phyloP scores from a whole-genome alignment of 2,329 filamentous ascomycete species.

The Cercospora sp. region DNA sequence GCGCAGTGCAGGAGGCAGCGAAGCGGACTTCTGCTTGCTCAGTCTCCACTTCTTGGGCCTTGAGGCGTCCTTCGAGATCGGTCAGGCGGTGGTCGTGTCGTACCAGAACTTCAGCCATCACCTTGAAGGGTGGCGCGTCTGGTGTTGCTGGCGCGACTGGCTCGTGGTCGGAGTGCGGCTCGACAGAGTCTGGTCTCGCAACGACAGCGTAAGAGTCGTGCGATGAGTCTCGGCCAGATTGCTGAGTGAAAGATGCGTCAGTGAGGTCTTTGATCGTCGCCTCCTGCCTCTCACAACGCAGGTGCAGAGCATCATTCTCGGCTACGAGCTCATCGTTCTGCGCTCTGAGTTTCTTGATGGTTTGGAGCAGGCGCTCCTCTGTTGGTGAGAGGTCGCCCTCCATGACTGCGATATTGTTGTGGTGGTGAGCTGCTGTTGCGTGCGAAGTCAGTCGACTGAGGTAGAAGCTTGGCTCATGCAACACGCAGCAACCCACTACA shows the following conservation, averaged over 20 bases:
- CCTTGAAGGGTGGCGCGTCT: not conserved
- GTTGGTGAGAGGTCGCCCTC: not conserved
- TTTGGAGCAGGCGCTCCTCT: constrained; percentile 4
- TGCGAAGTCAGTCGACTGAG: not conserved
- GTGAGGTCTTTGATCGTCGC: not conserved
- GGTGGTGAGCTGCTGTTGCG: not conserved
- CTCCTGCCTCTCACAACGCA: constrained; percentile 9
- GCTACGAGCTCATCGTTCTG: not conserved
- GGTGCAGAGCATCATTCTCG: constrained; percentile 2
- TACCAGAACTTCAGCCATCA: not conserved
- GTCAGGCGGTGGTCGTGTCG: not conserved
- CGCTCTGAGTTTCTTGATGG: constrained; percentile 1
- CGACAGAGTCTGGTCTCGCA: not conserved
- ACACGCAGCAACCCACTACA: not conserved
- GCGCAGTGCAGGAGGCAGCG: not conserved
- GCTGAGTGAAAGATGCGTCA: not conserved
- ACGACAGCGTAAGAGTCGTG: constrained; percentile 5
- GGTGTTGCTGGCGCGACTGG: not conserved
- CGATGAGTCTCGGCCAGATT: not conserved
- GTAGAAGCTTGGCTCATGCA: not conserved
- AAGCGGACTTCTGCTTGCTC: not conserved
- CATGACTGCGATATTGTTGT: not conserved
- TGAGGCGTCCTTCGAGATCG: not conserved
- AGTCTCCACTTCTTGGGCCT: not conserved
- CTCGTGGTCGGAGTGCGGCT: not conserved